phyloP scores from a whole-genome alignment of 2,329 filamentous ascomycete species.

The Colletotrichum costaricense region DNA sequence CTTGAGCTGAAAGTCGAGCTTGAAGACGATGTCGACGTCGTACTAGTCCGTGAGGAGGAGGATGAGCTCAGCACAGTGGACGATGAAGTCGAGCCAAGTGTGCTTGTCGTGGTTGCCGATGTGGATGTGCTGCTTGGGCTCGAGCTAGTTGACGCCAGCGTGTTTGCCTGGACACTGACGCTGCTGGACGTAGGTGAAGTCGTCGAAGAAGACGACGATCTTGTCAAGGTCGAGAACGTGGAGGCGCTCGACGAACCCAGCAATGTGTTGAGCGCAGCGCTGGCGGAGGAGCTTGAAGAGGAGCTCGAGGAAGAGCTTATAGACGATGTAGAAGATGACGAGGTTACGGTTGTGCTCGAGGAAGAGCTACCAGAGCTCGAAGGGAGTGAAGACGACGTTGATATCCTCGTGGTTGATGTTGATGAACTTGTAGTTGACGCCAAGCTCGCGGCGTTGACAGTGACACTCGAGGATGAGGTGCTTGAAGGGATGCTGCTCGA shows the following conservation, averaged over 20 bases:
- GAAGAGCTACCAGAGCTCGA: background rate
- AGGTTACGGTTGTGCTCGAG: background rate
- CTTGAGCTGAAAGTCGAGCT: background rate
- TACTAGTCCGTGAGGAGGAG: background rate
- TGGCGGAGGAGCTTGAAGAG: background rate
- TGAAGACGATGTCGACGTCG: background rate
- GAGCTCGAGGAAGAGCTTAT: background rate
- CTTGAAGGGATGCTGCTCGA: background rate
- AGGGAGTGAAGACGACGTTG: background rate
- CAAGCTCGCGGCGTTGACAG: background rate
- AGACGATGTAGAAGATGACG: background rate
- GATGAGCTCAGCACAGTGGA: background rate
- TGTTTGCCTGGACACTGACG: background rate
- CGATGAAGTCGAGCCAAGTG: background rate
- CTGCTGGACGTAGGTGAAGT: background rate
- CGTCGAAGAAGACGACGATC: slow-evolving; percentile 7
- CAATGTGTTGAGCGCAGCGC: background rate
- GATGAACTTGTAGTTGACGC: background rate
- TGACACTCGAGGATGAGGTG: background rate
- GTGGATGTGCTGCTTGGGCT: background rate
- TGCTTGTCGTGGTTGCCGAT: background rate
- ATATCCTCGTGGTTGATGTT: background rate
- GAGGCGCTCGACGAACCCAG: background rate
- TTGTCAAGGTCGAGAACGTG: slow-evolving; percentile 9
- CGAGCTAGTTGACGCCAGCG: background rate